Evolutionary conservation across 2,329 filamentous ascomycete genomes (phyloP).

Genomic region (Blastomyces percursus): DNA sequence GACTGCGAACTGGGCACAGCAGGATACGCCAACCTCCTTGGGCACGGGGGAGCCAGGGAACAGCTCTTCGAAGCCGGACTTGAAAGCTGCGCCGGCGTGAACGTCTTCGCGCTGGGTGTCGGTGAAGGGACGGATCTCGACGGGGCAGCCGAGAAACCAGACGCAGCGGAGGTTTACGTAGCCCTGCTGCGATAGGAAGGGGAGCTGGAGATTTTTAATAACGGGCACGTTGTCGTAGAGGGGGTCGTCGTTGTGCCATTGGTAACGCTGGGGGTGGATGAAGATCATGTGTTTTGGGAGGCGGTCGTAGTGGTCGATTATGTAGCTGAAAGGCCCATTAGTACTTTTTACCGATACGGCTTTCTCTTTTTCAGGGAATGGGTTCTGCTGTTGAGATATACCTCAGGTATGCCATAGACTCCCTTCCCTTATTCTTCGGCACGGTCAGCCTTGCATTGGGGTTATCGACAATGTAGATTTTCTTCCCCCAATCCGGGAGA

Average conservation of each 20-base stretch:
- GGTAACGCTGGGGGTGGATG: conserved; percentile 31
- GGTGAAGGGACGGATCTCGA: conserved; percentile 39
- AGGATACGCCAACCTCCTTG: conserved; percentile 38
- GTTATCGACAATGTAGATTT: conserved; percentile 47
- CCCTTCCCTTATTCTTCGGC: conserved; percentile 34
- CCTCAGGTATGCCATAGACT: conserved; percentile 37
- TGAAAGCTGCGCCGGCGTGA: conserved; percentile 41
- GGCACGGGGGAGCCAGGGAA: conserved; percentile 35
- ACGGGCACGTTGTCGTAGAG: conserved; percentile 42
- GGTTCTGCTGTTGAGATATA: conserved; percentile 15
- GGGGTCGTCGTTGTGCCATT: conserved; percentile 43
- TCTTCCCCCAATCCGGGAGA: conserved; percentile 41
- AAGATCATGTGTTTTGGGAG: conserved; percentile 34
- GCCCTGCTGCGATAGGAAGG: conserved; percentile 39
- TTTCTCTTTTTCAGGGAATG: neutral
- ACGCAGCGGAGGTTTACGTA: conserved; percentile 46
- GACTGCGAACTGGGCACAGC: conserved; percentile 47
- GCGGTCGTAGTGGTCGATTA: conserved; percentile 34
- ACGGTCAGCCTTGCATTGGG: conserved; percentile 39
- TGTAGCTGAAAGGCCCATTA: conserved; percentile 22
- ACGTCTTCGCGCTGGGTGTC: conserved; percentile 34
- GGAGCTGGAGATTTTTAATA: conserved; percentile 39
- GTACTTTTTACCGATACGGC: neutral
- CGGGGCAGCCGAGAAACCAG: conserved; percentile 43
- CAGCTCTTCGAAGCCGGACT: conserved; percentile 39